Percentiles rank a stretch among this genome's conserved stretches.
Evolutionary conservation across 805 yeast genomes (phyloP).

Genomic region (Ogataea wickerhamii): DNA sequence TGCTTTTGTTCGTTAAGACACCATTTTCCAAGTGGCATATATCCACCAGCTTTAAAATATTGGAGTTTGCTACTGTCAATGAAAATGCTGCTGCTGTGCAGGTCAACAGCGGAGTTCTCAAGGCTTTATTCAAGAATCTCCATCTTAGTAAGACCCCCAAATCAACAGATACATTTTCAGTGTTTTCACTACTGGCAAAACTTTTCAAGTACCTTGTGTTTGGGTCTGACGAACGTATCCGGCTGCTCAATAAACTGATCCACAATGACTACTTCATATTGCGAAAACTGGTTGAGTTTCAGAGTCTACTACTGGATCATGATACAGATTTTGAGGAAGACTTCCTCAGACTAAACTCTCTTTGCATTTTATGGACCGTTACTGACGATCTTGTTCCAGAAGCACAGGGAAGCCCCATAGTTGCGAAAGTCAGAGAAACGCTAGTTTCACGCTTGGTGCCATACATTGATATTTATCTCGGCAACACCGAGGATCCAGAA

Average conservation of each 20-base stretch:
- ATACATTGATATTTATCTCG: not conserved
- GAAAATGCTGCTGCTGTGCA: slow-evolving; percentile 4
- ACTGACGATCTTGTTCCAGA: slow-evolving; percentile 3
- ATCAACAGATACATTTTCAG: not conserved
- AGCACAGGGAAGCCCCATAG: not conserved
- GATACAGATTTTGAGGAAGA: not conserved
- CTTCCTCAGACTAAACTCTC: not conserved
- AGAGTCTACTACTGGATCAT: slow-evolving; percentile 2
- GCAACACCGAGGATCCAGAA: slow-evolving; percentile 1
- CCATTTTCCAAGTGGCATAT: slow-evolving; percentile 16
- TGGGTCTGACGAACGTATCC: slow-evolving; percentile 17
- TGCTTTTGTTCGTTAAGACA: slow-evolving; percentile 11
- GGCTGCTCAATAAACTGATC: slow-evolving; percentile 18
- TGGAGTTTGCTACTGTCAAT: slow-evolving; percentile 6
- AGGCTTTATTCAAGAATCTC: slow-evolving; percentile 15
- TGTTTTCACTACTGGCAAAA: slow-evolving; percentile 8
- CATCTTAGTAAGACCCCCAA: slow-evolving; percentile 5
- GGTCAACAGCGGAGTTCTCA: slow-evolving; percentile 13
- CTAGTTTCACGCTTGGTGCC: slow-evolving; percentile 1
- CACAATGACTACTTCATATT: slow-evolving; percentile 14
- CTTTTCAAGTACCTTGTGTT: slow-evolving; percentile 16
- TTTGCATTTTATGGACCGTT: slow-evolving; percentile 4
- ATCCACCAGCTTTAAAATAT: slow-evolving; percentile 9
- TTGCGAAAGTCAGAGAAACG: slow-evolving; percentile 1
- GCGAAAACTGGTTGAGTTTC: slow-evolving; percentile 7